phyloP scores from a whole-genome alignment of 768 basidiomycete genomes.

The Trametes sanguinea region DNA sequence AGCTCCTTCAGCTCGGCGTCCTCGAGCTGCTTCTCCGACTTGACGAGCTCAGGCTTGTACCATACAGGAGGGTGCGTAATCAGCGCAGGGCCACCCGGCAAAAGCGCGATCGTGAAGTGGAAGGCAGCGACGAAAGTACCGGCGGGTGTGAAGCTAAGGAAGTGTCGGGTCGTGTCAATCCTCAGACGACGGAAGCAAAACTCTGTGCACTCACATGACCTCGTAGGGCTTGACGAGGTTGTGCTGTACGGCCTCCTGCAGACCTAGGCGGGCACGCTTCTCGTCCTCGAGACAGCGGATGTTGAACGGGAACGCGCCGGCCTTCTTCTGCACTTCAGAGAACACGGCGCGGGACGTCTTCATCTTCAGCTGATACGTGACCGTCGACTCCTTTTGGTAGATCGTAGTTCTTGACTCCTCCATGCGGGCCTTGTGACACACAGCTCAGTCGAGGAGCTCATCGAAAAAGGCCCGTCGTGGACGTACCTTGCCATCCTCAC shows the following conservation, averaged over 20 bases:
- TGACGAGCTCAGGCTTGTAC: slow-evolving; percentile 92
- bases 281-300: slow-evolving; percentile 93
- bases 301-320: slow-evolving; percentile 97
- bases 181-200: neutral
- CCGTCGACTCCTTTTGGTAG: slow-evolving; percentile 83
- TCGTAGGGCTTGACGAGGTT: slow-evolving; percentile 93
- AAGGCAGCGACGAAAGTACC: slow-evolving; percentile 90
- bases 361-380: slow-evolving; percentile 96
- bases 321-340: slow-evolving; percentile 97
- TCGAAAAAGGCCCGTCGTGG: neutral
- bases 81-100: slow-evolving; percentile 83
- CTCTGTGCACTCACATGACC: slow-evolving; percentile 66
- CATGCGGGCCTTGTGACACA: slow-evolving; percentile 66
- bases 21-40: slow-evolving; percentile 85
- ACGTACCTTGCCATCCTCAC: slow-evolving; percentile 87
- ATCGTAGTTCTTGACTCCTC: slow-evolving; percentile 92
- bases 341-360: slow-evolving; percentile 97
- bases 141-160: slow-evolving; percentile 69
- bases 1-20: slow-evolving; percentile 85
- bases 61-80: slow-evolving; percentile 88
- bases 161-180: neutral
- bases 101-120: slow-evolving; percentile 95
- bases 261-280: slow-evolving; percentile 91
- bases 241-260: slow-evolving; percentile 95
- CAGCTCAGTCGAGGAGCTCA: neutral